These are phyloP conservation scores for Aspergillus sp. DNA, from an alignment of 2,329 filamentous ascomycete genomes.

Conservation along the genomic window DNA sequence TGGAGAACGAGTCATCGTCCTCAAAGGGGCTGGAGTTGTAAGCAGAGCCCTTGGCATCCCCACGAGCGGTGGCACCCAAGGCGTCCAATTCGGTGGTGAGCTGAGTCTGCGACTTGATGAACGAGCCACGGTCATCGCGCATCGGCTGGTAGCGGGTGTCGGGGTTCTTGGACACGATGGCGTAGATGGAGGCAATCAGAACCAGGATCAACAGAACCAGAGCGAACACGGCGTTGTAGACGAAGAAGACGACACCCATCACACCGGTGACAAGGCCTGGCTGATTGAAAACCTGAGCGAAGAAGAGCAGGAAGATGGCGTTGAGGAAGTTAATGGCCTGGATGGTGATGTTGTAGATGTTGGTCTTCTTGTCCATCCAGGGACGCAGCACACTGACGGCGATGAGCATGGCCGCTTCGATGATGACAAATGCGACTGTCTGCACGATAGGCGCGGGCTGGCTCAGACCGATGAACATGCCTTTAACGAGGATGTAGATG, in stretches of 20 bases:
- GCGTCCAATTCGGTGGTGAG: slow-evolving; percentile 84
- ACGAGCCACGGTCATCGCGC: slow-evolving; percentile 90
- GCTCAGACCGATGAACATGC: slow-evolving; percentile 76
- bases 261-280: slow-evolving; percentile 78
- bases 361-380: slow-evolving; percentile 99
- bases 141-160: slow-evolving; percentile 94
- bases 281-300: slow-evolving; percentile 78
- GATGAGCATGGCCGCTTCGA: slow-evolving; percentile 74
- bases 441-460: slow-evolving; percentile 67
- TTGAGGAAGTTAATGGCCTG: slow-evolving; percentile 85
- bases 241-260: slow-evolving; percentile 82
- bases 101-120: slow-evolving; percentile 92
- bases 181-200: slow-evolving; percentile 67
- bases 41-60: slow-evolving; percentile 60
- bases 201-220: slow-evolving; percentile 77
- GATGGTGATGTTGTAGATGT: slow-evolving; percentile 92
- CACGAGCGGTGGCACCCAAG: slow-evolving; percentile 78
- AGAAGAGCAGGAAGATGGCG: slow-evolving; percentile 79
- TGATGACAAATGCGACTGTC: slow-evolving; percentile 72
- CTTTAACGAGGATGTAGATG: slow-evolving; percentile 74
- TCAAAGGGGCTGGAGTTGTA: slow-evolving; percentile 57
- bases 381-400: slow-evolving; percentile 72
- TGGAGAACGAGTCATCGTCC: slow-evolving; percentile 64
- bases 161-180: slow-evolving; percentile 85
- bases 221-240: slow-evolving; percentile 78